Percentiles rank a stretch among this genome's conserved stretches.
These are phyloP conservation scores for Eucalyptus marginata DNA, from an alignment of 345 rosid genomes.

Conservation along the genomic window DNA sequence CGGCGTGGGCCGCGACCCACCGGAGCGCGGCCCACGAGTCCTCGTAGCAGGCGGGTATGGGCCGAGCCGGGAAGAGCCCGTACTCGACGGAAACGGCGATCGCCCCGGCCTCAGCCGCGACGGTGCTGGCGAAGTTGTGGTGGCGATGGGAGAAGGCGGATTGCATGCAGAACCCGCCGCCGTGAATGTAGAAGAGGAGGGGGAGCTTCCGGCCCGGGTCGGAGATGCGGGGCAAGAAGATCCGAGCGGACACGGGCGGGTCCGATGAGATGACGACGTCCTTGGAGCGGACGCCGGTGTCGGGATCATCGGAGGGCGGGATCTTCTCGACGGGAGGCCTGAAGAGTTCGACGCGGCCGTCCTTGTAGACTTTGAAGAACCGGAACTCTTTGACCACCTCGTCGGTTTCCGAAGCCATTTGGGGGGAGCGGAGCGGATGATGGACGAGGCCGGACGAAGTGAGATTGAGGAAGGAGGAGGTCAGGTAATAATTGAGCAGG, in stretches of 20 bases:
- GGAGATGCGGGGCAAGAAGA: constrained; percentile 4
- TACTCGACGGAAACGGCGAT: constrained; percentile 16
- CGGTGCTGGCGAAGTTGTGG: background rate
- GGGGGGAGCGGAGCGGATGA: background rate
- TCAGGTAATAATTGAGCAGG: background rate
- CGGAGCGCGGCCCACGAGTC: constrained; percentile 27
- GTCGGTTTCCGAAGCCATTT: background rate
- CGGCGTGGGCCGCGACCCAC: constrained; percentile 13
- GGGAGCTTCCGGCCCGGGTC: constrained; percentile 2
- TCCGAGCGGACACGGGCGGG: constrained; percentile 9
- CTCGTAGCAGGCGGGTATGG: constrained; percentile 19
- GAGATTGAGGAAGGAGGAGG: background rate
- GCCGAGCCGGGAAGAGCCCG: constrained; percentile 22
- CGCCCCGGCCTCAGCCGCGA: constrained; percentile 1
- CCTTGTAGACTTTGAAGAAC: constrained; percentile 10
- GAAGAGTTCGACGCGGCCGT: constrained; percentile 2
- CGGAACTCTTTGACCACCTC: constrained; percentile 8
- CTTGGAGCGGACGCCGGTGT: constrained; percentile 5
- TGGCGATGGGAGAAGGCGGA: constrained; percentile 3
- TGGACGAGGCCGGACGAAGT: background rate
- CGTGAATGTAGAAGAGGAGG: constrained; percentile 10
- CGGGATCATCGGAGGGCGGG: constrained; percentile 1
- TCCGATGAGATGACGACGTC: constrained; percentile 11
- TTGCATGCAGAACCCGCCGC: constrained; percentile 13
- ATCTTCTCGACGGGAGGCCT: background rate